phyloP scores from a whole-genome alignment of 192 early-diverging fungal species.

The Jimgerdemannia flammicorona region DNA sequence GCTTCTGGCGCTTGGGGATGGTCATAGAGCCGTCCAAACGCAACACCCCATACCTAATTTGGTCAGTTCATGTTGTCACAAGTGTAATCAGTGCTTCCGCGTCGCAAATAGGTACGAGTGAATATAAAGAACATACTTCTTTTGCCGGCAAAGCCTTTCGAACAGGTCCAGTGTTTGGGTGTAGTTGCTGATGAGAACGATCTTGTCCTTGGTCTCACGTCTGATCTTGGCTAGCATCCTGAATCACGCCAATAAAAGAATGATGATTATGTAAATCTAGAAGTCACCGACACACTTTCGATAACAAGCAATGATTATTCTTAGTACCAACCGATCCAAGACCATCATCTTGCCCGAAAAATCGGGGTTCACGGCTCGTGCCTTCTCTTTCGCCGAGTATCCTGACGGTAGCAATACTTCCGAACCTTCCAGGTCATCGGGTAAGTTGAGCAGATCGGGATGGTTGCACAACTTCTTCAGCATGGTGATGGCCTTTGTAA shows the following conservation, averaged over 20 bases:
- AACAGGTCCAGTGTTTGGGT: constrained; percentile 97
- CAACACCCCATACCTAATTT: constrained; percentile 60
- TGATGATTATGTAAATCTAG: no score
- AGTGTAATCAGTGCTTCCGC: not conserved
- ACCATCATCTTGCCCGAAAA: constrained; percentile 93
- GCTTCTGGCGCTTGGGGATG: constrained; percentile 87
- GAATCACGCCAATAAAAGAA: constrained; percentile 1
- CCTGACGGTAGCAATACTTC: constrained; percentile 48
- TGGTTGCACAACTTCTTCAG: constrained; percentile 98
- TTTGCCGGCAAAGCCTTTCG: constrained; percentile 78
- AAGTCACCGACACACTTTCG: no score
- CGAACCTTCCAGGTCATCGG: constrained; percentile 54
- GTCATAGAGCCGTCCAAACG: constrained; percentile 93
- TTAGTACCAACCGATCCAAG: constrained; percentile 47
- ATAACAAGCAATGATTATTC: constrained; percentile 4
- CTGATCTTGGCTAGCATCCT: constrained; percentile 73
- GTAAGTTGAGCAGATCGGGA: constrained; percentile 79
- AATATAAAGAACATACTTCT: constrained; percentile 42
- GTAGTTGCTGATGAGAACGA: constrained; percentile 98
- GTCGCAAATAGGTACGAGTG: not conserved
- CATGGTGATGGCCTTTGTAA: constrained; percentile 69
- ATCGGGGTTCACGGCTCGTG: constrained; percentile 41
- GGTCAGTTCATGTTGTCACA: not conserved
- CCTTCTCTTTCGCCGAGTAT: constrained; percentile 40
- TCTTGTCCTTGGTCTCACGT: constrained; percentile 81